Conservation (phyloP, 257 asterid genomes). For the Cinchona pubescens region DNA sequence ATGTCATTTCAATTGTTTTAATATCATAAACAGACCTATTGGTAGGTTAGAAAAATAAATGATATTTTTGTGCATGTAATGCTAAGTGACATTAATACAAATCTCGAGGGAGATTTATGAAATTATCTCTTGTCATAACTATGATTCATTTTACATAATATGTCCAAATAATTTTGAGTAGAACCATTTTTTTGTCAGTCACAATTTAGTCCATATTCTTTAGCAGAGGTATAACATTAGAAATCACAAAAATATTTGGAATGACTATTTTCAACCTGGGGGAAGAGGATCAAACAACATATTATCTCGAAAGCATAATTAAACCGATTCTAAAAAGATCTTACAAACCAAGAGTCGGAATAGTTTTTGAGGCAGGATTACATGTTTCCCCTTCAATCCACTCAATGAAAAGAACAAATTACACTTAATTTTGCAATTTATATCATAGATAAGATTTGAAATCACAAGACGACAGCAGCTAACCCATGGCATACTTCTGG, state of each 20-base stretch:
- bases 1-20: too few species aligned
- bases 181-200: not conserved
- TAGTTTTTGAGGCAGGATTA: conserved; percentile 6
- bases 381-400: conserved; percentile 16
- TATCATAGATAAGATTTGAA: conserved; percentile 6
- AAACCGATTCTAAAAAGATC: conserved; percentile 6
- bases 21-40: too few species aligned
- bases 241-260: not conserved
- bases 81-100: too few species aligned
- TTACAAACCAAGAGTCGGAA: conserved; percentile 19
- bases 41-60: too few species aligned
- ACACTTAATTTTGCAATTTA: conserved; percentile 17
- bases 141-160: too few species aligned
- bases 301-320: conserved; percentile 1
- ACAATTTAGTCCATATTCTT: not conserved
- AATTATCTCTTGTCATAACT: too few species aligned
- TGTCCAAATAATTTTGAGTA: not conserved
- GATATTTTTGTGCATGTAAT: too few species aligned
- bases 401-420: conserved; percentile 9
- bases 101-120: too few species aligned
- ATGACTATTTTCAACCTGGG: not conserved
- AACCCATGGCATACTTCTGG: conserved; percentile 42
- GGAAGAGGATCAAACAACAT: not conserved
- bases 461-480: conserved; percentile 7
- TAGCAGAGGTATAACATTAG: too few species aligned